Evolutionary conservation across 2,329 filamentous ascomycete species (phyloP).

Genomic region (Lecanoromycetidae sp.): DNA sequence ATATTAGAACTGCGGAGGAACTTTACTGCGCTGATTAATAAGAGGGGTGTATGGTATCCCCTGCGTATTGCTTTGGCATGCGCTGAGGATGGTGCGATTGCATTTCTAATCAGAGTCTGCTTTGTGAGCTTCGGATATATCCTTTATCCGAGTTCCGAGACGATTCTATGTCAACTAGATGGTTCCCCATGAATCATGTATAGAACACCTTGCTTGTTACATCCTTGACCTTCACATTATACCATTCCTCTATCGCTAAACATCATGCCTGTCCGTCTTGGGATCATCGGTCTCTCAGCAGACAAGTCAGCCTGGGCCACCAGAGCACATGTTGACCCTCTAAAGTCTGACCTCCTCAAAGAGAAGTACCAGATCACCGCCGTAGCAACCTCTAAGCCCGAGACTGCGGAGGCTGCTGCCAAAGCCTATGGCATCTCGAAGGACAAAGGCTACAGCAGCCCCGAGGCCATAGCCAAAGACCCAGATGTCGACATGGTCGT

Average conservation of each 20-base stretch:
- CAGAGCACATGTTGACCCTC: constrained; percentile 8
- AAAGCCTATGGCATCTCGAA: constrained; percentile 10
- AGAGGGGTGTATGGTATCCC: too few relatives aligned
- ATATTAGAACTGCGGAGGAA: too few relatives aligned
- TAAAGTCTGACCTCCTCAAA: constrained; percentile 3
- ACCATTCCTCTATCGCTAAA: background rate
- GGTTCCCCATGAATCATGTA: too few relatives aligned
- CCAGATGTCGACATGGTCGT: constrained; percentile 25
- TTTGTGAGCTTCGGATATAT: too few relatives aligned
- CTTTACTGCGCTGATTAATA: too few relatives aligned
- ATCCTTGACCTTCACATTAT: background rate
- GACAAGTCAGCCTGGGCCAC: constrained; percentile 14
- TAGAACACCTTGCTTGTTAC: background rate
- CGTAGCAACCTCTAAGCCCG: constrained; percentile 7
- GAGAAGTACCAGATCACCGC: constrained; percentile 11
- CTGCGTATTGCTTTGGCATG: too few relatives aligned
- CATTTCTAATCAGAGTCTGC: too few relatives aligned
- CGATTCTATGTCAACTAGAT: too few relatives aligned
- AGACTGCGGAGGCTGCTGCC: constrained; percentile 9
- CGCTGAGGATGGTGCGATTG: too few relatives aligned
- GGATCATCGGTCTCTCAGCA: constrained; percentile 16
- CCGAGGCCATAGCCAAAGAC: constrained; percentile 19
- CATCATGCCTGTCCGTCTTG: constrained; percentile 13
- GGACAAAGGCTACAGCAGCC: constrained; percentile 10
- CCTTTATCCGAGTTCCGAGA: too few relatives aligned